Evolutionary conservation across 169 alveolate species (phyloP).

Genomic region (Pseudocohnilembus persalinus): DNA sequence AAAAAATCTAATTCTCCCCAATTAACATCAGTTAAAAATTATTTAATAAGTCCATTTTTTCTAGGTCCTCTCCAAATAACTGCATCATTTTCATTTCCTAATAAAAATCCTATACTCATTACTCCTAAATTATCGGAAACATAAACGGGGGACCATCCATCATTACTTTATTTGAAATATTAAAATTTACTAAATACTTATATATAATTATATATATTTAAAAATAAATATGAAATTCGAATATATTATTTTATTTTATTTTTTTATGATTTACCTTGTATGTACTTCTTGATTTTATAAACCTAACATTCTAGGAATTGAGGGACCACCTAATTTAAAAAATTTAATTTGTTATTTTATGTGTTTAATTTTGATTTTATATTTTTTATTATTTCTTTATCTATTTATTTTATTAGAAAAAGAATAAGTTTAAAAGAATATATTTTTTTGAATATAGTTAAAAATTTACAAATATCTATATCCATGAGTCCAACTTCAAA

Average conservation of each 20-base stretch:
- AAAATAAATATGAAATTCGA: too few species aligned
- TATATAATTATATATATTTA: too few species aligned
- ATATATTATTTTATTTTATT: too few species aligned
- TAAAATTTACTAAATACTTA: too few species aligned
- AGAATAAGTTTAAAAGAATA: too few species aligned
- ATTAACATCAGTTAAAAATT: conserved; percentile 78
- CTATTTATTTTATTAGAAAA: too few species aligned
- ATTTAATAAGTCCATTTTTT: conserved; percentile 83
- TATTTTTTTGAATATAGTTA: too few species aligned
- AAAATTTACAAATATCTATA: conserved; percentile 78
- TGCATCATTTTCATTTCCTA: conserved; percentile 76
- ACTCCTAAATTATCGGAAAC: conserved; percentile 82
- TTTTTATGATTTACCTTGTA: not conserved
- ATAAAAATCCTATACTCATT: conserved; percentile 84
- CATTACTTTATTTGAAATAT: conserved; percentile 45
- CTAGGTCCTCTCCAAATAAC: conserved; percentile 88
- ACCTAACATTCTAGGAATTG: conserved; percentile 86
- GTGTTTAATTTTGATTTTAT: too few species aligned
- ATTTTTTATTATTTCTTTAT: too few species aligned
- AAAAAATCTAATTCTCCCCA: conserved; percentile 86
- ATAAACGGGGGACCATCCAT: conserved; percentile 84
- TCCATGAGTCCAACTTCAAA: conserved; percentile 76
- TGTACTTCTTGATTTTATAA: conserved; percentile 74
- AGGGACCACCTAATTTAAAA: conserved; percentile 58
- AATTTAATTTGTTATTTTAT: too few species aligned